Percentiles rank a stretch among this genome's conserved stretches.
Evolutionary conservation across 306 rosid genomes (phyloP).

Genomic region (Astragalus glycyphyllos): DNA sequence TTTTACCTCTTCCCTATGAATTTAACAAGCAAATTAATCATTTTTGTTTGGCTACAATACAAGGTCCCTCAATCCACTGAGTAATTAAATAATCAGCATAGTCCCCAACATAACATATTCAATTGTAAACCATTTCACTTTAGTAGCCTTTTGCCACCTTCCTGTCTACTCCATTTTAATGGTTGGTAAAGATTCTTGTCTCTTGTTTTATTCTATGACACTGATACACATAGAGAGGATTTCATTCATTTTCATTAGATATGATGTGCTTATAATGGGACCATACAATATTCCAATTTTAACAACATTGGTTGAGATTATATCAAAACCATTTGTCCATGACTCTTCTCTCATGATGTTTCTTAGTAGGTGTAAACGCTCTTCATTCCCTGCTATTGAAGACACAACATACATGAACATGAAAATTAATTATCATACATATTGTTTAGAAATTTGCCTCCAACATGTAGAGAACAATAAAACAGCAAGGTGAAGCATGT

Average conservation of each 20-base stretch:
- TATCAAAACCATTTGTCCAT: slow-evolving; percentile 44
- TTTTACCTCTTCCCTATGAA: background rate
- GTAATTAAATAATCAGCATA: background rate
- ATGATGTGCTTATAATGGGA: slow-evolving; percentile 35
- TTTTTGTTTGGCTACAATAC: slow-evolving; percentile 32
- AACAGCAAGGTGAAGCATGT: no score
- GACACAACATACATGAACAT: no score
- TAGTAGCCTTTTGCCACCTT: slow-evolving; percentile 27
- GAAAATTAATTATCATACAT: no score
- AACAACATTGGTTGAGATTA: slow-evolving; percentile 12
- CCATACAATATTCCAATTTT: slow-evolving; percentile 35
- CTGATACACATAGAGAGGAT: slow-evolving; percentile 32
- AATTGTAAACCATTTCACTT: slow-evolving; percentile 24
- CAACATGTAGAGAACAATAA: no score
- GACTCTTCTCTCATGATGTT: slow-evolving; percentile 43
- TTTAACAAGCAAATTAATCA: slow-evolving; percentile 28
- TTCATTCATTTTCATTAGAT: slow-evolving; percentile 32
- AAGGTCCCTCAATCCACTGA: slow-evolving; percentile 42
- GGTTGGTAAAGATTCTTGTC: slow-evolving; percentile 42
- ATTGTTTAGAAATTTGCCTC: no score
- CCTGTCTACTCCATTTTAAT: slow-evolving; percentile 25
- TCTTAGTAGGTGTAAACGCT: background rate
- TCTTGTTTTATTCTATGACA: slow-evolving; percentile 28
- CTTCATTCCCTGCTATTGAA: no score
- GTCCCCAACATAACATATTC: background rate